phyloP scores from a whole-genome alignment of 257 asterid species.

The Henckelia pumila region DNA sequence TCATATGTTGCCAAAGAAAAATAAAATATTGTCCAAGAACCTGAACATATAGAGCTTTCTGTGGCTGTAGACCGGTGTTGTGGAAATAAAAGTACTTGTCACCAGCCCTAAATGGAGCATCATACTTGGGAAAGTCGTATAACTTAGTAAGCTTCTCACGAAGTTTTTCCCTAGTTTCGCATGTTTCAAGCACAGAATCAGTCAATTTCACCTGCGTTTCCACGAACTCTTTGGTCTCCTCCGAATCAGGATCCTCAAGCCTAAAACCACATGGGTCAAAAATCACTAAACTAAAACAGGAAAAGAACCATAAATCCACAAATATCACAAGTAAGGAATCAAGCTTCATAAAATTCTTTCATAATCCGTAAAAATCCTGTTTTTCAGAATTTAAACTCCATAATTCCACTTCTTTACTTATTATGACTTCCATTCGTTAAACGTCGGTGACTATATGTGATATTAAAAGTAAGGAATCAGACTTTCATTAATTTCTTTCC shows the following conservation, averaged over 20 bases:
- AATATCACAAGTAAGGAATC: background rate
- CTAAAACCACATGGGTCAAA: conserved; percentile 28
- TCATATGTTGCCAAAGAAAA: background rate
- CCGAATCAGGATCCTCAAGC: conserved; percentile 73
- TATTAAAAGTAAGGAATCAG: too few relatives aligned
- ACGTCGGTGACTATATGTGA: conserved; percentile 44
- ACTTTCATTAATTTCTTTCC: background rate
- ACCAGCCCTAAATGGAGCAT: background rate
- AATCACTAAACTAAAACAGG: background rate
- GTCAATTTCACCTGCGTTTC: conserved; percentile 47
- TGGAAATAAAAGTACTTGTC: too few relatives aligned
- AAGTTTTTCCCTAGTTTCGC: conserved; percentile 25
- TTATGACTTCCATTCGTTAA: conserved; percentile 53
- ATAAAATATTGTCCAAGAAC: conserved; percentile 16
- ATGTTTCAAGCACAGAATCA: conserved; percentile 43
- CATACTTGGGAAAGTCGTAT: conserved; percentile 52
- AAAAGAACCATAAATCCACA: background rate
- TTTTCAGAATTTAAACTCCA: background rate
- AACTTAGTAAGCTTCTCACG: conserved; percentile 42
- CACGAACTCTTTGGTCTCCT: conserved; percentile 58
- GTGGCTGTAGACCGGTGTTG: too few relatives aligned
- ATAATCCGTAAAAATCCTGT: background rate
- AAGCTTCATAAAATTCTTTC: background rate
- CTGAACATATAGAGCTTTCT: conserved; percentile 52
- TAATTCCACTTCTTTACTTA: too few relatives aligned